Evolutionary conservation across 2,329 filamentous ascomycete genomes (phyloP).

Genomic region (Coniella lustricola): DNA sequence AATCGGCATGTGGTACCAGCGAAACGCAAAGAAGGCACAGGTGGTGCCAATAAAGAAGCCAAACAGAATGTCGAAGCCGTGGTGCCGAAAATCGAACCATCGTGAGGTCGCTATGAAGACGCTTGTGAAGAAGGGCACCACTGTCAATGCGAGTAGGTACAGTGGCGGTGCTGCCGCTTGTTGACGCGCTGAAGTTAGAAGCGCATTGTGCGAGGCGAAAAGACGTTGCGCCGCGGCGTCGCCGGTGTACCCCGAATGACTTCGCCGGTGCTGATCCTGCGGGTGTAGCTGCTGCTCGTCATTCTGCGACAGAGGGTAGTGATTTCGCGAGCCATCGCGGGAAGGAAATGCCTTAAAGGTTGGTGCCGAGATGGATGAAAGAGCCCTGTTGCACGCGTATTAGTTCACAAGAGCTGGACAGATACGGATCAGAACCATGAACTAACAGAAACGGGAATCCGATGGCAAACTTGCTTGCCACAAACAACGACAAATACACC

Average conservation of each 20-base stretch:
- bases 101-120: constrained; percentile 80
- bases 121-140: constrained; percentile 66
- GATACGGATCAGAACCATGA: neutral
- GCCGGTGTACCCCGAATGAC: constrained; percentile 21
- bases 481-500: constrained; percentile 78
- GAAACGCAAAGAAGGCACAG: constrained; percentile 67
- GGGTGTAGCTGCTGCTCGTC: constrained; percentile 18
- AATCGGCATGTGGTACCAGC: constrained; percentile 80
- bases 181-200: constrained; percentile 51
- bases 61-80: constrained; percentile 85
- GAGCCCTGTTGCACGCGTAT: constrained; percentile 22
- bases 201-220: constrained; percentile 28
- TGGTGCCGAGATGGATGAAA: constrained; percentile 35
- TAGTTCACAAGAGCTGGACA: neutral
- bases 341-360: constrained; percentile 67
- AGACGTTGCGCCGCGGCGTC: constrained; percentile 25
- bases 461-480: constrained; percentile 75
- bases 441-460: constrained; percentile 57
- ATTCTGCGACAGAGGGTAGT: constrained; percentile 22
- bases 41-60: constrained; percentile 73
- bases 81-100: constrained; percentile 83
- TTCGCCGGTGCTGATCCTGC: no score
- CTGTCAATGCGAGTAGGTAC: constrained; percentile 63
- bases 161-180: constrained; percentile 77
- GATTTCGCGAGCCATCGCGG: constrained; percentile 40